Evolutionary conservation across 2,329 filamentous ascomycete genomes (phyloP).

Genomic region (Cercospora sojina): DNA sequence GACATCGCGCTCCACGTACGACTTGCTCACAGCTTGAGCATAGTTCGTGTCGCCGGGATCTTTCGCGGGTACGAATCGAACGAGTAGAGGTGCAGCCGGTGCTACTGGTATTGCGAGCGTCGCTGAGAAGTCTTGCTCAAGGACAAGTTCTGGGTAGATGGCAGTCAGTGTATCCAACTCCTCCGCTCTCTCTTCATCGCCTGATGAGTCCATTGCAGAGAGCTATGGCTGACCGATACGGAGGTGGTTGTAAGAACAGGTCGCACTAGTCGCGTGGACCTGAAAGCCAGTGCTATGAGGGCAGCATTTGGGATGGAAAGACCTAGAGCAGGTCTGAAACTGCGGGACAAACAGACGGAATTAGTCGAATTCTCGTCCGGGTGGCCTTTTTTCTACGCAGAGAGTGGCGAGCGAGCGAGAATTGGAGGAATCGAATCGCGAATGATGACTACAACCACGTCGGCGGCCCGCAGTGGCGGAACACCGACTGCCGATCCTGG

Average conservation of each 20-base stretch:
- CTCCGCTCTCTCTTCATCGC: constrained; percentile 56
- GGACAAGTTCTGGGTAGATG: constrained; percentile 61
- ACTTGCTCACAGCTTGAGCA: constrained; percentile 15
- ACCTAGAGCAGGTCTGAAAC: constrained; percentile 12
- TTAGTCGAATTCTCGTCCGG: neutral
- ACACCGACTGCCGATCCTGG: constrained; percentile 7
- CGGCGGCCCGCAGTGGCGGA: constrained; percentile 1
- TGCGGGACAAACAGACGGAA: neutral
- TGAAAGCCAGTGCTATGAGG: constrained; percentile 30
- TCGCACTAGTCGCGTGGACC: constrained; percentile 24
- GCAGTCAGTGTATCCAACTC: constrained; percentile 60
- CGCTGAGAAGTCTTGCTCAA: constrained; percentile 51
- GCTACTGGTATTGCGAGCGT: constrained; percentile 57
- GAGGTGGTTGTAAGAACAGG: constrained; percentile 12
- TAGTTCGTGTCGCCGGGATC: constrained; percentile 8
- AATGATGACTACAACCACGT: constrained; percentile 13
- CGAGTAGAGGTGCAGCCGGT: constrained; percentile 52
- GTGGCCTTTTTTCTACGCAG: neutral
- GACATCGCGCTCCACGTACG: constrained; percentile 40
- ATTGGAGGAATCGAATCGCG: neutral
- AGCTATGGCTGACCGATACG: neutral
- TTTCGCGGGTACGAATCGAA: constrained; percentile 32
- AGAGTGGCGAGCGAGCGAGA: constrained; percentile 5
- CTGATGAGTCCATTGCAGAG: constrained; percentile 14
- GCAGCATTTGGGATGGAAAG: constrained; percentile 20